Evolutionary conservation across 768 basidiomycete species (phyloP).

Genomic region (Xerocomus potaroensis): DNA sequence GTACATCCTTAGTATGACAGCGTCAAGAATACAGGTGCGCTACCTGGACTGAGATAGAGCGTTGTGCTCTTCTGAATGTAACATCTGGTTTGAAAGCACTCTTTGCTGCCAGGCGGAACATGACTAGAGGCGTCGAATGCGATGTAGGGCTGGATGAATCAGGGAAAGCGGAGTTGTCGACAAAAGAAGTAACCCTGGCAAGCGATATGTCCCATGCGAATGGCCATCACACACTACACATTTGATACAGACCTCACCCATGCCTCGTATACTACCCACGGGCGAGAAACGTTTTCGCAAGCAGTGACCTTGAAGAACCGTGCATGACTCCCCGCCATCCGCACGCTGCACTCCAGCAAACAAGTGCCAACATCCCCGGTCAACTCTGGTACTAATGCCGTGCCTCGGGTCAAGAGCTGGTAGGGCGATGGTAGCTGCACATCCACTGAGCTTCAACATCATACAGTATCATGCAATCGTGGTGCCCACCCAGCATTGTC

Average conservation of each 20-base stretch:
- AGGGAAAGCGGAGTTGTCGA: conserved; percentile 21
- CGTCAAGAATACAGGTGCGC: conserved; percentile 16
- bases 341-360: conserved; percentile 27
- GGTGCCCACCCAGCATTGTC: conserved; percentile 31
- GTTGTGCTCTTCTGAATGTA: conserved; percentile 29
- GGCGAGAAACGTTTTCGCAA: conserved; percentile 21
- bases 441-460: background rate
- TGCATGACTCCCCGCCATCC: conserved; percentile 14
- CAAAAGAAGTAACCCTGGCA: too few relatives aligned
- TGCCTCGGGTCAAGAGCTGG: conserved; percentile 5
- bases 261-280: conserved; percentile 39
- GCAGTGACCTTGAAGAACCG: conserved; percentile 31
- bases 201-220: too few relatives aligned
- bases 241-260: conserved; percentile 32
- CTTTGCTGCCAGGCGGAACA: conserved; percentile 23
- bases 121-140: conserved; percentile 8
- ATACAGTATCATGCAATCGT: background rate
- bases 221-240: too few relatives aligned
- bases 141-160: conserved; percentile 1
- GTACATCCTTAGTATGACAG: conserved; percentile 25
- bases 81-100: conserved; percentile 8
- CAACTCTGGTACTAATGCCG: background rate
- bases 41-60: conserved; percentile 66
- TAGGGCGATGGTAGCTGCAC: conserved; percentile 16
- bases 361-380: background rate